Base-by-base conservation (phyloP, 1,284 basidiomycete species). In the Trametes hirsuta region DNA sequence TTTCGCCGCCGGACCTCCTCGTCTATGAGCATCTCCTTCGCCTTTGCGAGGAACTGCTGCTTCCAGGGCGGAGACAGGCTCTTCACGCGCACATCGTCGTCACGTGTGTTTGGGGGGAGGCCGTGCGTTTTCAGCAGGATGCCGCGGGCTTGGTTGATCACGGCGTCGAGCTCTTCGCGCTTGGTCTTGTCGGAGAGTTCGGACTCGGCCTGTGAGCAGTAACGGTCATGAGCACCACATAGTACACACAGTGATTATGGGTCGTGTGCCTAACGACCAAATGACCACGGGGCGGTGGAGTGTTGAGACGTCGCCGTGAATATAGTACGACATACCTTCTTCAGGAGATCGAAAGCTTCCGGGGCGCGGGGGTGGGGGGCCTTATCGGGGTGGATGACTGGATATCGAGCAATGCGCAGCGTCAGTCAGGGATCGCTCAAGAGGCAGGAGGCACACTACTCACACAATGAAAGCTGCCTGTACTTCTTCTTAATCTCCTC, bases 321-420 rank as follows among this genome's bases (percentile, higher is more conserved):
- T 15, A 21, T 25, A 8, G 24, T 9, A 50, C 48, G 39, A 40
- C 14, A 37, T 11, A 89, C 91, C 83, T 94, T 93, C 79, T 94
- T 94, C 47, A 94, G 78, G 25, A 91, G 72, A 73, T 94, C 91
- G 70, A 94, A 94, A 1, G 91, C 91, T 75, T 93, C 91, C 69
- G 91, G 87, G 57, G 91, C 89, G 68, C 85, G 84, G 41, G 83
- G 78, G 75, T 94, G 90, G 70, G 87, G 76, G 64, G 87, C 86
- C 80, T 94, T 94, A 78, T 94, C 91, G 68, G 91, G 91, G 79
- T 94, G 91, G 70, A 94, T 94, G 73, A 93, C 91, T 93, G 69
- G 69, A 66, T 64, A 70, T 74, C 66, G 72, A 65, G 73, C 65
- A 77, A 80, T 79, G 78, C 79, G 81, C 77, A 63, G 63, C 59